Conservation (phyloP, 768 basidiomycete species). For the Pleurotus tuoliensis region DNA sequence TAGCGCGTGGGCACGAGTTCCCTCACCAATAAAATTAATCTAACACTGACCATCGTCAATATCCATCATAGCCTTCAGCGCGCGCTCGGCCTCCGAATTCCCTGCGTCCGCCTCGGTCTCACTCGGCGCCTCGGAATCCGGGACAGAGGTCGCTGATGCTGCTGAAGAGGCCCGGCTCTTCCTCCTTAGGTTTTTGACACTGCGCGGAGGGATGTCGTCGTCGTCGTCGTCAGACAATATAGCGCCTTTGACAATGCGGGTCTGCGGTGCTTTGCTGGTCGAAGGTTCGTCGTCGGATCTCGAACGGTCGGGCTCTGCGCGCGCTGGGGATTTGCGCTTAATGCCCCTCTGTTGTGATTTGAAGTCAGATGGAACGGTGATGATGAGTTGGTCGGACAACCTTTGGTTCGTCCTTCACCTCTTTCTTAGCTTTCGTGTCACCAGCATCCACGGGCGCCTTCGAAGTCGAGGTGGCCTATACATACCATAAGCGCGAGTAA, state of each 20-base stretch:
- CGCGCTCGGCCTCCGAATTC: conserved; percentile 37
- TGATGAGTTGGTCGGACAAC: conserved; percentile 1
- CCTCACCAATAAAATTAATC: not conserved
- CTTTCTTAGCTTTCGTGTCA: conserved; percentile 13
- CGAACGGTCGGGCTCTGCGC: conserved; percentile 22
- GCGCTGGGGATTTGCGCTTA: conserved; percentile 40
- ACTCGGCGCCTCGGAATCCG: conserved; percentile 18
- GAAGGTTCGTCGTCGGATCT: conserved; percentile 7
- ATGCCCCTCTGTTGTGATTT: conserved; percentile 24
- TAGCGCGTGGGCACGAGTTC: not conserved
- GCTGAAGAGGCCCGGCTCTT: conserved; percentile 27
- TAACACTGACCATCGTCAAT: conserved; percentile 64
- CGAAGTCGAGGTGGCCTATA: not conserved
- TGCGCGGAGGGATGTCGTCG: conserved; percentile 28
- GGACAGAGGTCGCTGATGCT: not conserved
- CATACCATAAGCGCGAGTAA: too few relatives aligned
- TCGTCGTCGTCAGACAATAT: conserved; percentile 65
- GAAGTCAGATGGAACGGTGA: not conserved
- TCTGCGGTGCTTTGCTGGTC: conserved; percentile 8
- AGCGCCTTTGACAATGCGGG: conserved; percentile 41
- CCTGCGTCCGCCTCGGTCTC: conserved; percentile 19
- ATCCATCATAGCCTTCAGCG: conserved; percentile 66
- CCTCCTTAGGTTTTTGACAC: conserved; percentile 22
- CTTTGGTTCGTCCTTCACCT: conserved; percentile 13
- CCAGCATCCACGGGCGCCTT: not conserved